Evolutionary conservation across 352 stramenopile species (phyloP), one percentile per base, ranked within the genome.

Genomic region (Globisporangium sylvaticum): DNA sequence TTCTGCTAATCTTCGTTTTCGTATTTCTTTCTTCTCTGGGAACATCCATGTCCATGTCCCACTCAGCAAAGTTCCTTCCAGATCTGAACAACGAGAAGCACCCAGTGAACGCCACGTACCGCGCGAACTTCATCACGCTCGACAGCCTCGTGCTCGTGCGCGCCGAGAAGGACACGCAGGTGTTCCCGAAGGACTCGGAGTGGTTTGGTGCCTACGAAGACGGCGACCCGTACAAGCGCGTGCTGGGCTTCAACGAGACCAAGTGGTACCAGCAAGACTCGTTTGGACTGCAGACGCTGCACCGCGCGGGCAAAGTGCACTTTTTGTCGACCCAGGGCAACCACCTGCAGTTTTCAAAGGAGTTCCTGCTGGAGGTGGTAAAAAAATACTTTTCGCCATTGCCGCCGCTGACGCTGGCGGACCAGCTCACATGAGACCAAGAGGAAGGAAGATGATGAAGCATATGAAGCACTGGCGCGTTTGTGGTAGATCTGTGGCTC

Each of bases 71-170:
- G 58, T 95, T 95, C 48, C 77, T 95, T 18, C 85, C 85, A 18
- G 87, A 95, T 58, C 72, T 95, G 56, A 98, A 98, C 78, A 98
- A 98, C 67, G 95, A 98, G 77, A 90, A 85, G 39, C 46, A 69
- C 1, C 27, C 75, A 0, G 63, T 77, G 6, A 96, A 97, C 56
- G 65, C 84, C 50, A 96, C 84, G 22, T 96, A 94, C 76, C 95
- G 92, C 61, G 71, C 85, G 15, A 98, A 98, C 71, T 98, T 96
- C 44, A 74, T 69, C 39, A 87, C 84, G 59, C 81, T 97, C 12
- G 67, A 88, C 20, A 95, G 80, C 59, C 90, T 98, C 65, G 86
- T 97, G 46, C 92, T 97, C 65, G 79, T 98, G 31, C 81, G 94
- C 39, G 95, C 92, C 9, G 89, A 90, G 25, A 44, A 81, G 31